phyloP scores from a whole-genome alignment of 169 alveolate genomes.

The Cryptosporidium parvum region DNA sequence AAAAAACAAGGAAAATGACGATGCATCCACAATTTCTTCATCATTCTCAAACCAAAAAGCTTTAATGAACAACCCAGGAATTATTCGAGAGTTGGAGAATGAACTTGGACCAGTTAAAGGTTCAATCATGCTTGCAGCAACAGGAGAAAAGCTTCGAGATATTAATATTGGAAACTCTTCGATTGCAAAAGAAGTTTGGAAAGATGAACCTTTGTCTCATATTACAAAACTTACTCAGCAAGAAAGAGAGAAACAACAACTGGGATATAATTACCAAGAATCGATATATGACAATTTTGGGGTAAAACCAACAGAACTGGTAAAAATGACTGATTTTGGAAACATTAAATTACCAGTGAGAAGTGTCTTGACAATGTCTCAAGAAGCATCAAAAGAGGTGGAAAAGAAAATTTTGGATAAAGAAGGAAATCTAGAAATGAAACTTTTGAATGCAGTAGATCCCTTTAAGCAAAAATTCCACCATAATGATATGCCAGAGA shows the following conservation, averaged over 20 bases:
- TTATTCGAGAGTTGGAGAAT: slow-evolving; percentile 51
- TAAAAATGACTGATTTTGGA: slow-evolving; percentile 22
- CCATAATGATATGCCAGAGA: slow-evolving; percentile 14
- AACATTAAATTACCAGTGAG: slow-evolving; percentile 60
- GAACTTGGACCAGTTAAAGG: slow-evolving; percentile 48
- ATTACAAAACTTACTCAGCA: background rate
- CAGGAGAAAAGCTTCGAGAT: slow-evolving; percentile 67
- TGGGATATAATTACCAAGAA: background rate
- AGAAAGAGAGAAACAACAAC: background rate
- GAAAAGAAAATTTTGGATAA: slow-evolving; percentile 13
- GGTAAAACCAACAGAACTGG: slow-evolving; percentile 26
- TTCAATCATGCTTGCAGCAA: slow-evolving; percentile 35
- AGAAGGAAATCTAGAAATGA: slow-evolving; percentile 46
- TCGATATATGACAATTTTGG: slow-evolving; percentile 7
- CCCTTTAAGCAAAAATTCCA: slow-evolving; percentile 25
- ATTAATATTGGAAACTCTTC: slow-evolving; percentile 12
- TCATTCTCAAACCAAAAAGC: slow-evolving; percentile 44
- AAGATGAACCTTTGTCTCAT: slow-evolving; percentile 45
- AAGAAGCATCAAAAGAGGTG: slow-evolving; percentile 32
- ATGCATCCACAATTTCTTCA: slow-evolving; percentile 44
- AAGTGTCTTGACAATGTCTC: slow-evolving; percentile 15
- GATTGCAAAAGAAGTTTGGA: slow-evolving; percentile 63
- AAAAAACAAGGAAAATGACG: slow-evolving; percentile 23
- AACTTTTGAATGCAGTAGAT: slow-evolving; percentile 33
- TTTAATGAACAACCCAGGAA: slow-evolving; percentile 65